These are phyloP conservation scores for Chrysosporium keratinophilum DNA, from an alignment of 2,329 filamentous ascomycete genomes.

Conservation along the genomic window DNA sequence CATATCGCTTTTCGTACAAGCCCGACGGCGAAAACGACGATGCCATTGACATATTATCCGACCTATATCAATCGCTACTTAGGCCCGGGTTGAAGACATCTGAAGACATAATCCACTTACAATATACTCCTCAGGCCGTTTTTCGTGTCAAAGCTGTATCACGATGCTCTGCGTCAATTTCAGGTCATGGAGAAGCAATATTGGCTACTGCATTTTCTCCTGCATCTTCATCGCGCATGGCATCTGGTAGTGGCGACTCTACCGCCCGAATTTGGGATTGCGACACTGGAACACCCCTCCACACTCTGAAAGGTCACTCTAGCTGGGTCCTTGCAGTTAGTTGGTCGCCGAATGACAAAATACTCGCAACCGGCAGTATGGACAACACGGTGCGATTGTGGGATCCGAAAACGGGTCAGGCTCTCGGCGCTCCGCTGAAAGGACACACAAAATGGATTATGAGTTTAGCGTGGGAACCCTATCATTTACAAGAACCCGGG, in stretches of 20 bases:
- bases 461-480: conserved; percentile 84
- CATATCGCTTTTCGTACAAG: conserved; percentile 56
- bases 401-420: conserved; percentile 71
- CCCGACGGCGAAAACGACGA: conserved; percentile 30
- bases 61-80: conserved; percentile 44
- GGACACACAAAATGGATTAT: conserved; percentile 87
- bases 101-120: conserved; percentile 52
- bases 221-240: conserved; percentile 61
- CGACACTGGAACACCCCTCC: conserved; percentile 60
- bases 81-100: conserved; percentile 44
- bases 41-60: conserved; percentile 37
- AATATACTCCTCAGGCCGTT: conserved; percentile 73
- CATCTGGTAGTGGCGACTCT: conserved; percentile 81
- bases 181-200: conserved; percentile 86
- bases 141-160: conserved; percentile 90
- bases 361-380: conserved; percentile 82
- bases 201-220: conserved; percentile 79
- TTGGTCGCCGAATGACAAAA: conserved; percentile 73
- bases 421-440: conserved; percentile 60
- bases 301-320: conserved; percentile 76
- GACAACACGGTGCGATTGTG: conserved; percentile 86
- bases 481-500: conserved; percentile 66
- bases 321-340: conserved; percentile 82
- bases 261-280: conserved; percentile 92
- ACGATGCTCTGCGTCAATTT: conserved; percentile 76